Evolutionary conservation across 805 yeast genomes (phyloP).

Genomic region (Sugiyamaella mastotermitis): DNA sequence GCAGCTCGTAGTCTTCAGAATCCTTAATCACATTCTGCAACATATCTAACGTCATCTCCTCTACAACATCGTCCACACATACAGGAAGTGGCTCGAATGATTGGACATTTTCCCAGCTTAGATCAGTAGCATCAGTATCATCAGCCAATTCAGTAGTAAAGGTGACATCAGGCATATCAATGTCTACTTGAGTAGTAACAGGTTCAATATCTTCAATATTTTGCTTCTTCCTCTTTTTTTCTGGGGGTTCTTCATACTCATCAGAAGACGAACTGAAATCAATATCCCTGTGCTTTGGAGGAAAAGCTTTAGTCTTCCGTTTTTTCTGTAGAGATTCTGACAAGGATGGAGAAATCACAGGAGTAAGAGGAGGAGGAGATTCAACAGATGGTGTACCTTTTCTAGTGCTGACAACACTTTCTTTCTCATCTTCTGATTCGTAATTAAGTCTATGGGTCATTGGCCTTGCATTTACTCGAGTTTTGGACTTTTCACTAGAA

Average conservation of each 20-base stretch:
- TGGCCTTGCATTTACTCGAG: constrained; percentile 20
- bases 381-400: constrained; percentile 12
- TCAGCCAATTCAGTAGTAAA: constrained; percentile 15
- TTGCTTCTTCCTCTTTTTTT: constrained; percentile 23
- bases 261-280: constrained; percentile 42
- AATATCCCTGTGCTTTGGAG: constrained; percentile 5
- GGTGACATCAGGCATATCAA: constrained; percentile 19
- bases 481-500: constrained; percentile 9
- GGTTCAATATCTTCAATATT: neutral
- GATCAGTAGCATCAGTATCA: constrained; percentile 2
- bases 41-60: constrained; percentile 38
- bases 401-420: constrained; percentile 10
- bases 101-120: neutral
- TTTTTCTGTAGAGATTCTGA: constrained; percentile 8
- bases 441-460: constrained; percentile 26
- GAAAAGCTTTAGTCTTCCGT: constrained; percentile 1
- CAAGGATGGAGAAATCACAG: too few relatives aligned
- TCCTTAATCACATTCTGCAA: constrained; percentile 58
- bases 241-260: constrained; percentile 28
- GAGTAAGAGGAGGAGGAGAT: constrained; percentile 5
- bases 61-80: constrained; percentile 34
- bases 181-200: neutral
- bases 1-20: constrained; percentile 61
- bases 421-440: constrained; percentile 22
- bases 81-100: constrained; percentile 48